phyloP scores from a whole-genome alignment of 2,329 filamentous ascomycete species.

The Cordyceps cicadae region DNA sequence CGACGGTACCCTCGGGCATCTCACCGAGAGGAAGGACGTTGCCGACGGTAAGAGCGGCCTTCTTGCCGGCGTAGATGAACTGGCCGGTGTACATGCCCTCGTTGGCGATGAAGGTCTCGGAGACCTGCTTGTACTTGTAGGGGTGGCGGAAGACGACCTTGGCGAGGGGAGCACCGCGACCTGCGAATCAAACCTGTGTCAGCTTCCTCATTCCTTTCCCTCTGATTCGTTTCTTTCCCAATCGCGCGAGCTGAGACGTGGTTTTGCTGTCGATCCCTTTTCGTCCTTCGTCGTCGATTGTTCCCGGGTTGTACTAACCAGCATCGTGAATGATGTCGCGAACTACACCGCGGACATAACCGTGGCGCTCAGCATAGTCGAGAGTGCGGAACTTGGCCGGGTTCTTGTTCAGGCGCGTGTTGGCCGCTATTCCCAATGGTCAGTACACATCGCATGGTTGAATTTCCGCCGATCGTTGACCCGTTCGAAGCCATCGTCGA shows the following conservation, averaged over 20 bases:
- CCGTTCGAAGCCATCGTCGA: constrained; percentile 10
- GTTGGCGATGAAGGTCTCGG: constrained; percentile 99
- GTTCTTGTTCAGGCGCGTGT: constrained; percentile 85
- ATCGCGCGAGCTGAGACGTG: constrained; percentile 14
- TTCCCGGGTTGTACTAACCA: constrained; percentile 40
- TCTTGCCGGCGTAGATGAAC: constrained; percentile 99
- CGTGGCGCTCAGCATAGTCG: constrained; percentile 95
- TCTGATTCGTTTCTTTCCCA: constrained; percentile 10
- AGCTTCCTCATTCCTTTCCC: constrained; percentile 18
- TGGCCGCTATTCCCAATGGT: constrained; percentile 49
- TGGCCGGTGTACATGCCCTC: constrained; percentile 99
- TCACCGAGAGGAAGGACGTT: constrained; percentile 92
- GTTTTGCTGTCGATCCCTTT: constrained; percentile 10
- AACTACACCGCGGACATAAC: constrained; percentile 94
- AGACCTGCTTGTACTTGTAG: constrained; percentile 95
- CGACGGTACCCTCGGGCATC: constrained; percentile 97
- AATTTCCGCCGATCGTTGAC: constrained; percentile 11
- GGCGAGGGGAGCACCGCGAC: constrained; percentile 92
- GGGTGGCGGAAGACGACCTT: constrained; percentile 95
- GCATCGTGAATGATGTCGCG: constrained; percentile 99
- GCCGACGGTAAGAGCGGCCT: constrained; percentile 90
- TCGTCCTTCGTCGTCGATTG: background rate
- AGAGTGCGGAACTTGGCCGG: constrained; percentile 85
- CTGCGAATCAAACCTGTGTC: constrained; percentile 22
- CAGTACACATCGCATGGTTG: constrained; percentile 19